phyloP scores from a whole-genome alignment of 1,284 basidiomycete species.

The Malassezia sp. region DNA sequence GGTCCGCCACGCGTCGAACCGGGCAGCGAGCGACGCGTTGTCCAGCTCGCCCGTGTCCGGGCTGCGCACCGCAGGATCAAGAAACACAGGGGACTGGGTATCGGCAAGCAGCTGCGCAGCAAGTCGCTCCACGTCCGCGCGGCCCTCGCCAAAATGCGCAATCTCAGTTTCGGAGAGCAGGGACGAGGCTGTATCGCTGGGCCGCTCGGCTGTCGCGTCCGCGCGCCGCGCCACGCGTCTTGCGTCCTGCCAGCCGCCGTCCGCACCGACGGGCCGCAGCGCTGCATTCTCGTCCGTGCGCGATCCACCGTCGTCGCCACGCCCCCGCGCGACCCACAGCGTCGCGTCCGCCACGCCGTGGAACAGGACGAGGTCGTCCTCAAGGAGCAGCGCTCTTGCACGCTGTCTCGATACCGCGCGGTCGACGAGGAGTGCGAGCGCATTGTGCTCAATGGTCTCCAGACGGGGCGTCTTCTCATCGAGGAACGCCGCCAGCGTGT shows the following conservation, averaged over 20 bases:
- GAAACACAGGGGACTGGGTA: conserved; percentile 34
- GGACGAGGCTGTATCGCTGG: background rate
- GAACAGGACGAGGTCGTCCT: conserved; percentile 19
- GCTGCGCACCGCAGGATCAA: conserved; percentile 18
- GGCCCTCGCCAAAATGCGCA: background rate
- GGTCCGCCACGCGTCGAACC: conserved; percentile 29
- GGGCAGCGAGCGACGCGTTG: conserved; percentile 24
- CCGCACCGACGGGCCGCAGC: background rate
- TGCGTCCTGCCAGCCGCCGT: conserved; percentile 7
- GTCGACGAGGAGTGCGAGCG: conserved; percentile 15
- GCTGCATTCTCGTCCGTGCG: no score
- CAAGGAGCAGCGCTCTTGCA: conserved; percentile 17
- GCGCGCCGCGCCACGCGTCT: conserved; percentile 4
- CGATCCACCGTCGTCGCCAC: background rate
- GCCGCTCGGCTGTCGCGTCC: conserved; percentile 4
- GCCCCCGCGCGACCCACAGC: conserved; percentile 13
- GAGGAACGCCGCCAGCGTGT: conserved; percentile 30
- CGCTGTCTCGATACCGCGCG: conserved; percentile 17
- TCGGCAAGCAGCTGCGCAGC: conserved; percentile 19
- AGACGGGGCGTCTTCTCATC: conserved; percentile 26
- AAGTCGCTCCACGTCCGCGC: conserved; percentile 10
- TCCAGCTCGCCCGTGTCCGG: conserved; percentile 13
- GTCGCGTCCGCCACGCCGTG: conserved; percentile 17
- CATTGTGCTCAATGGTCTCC: conserved; percentile 29
- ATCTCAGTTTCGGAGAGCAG: background rate